Percentiles rank a stretch among this genome's conserved stretches.
Evolutionary conservation across 441 rosid species (phyloP).

Genomic region (Jatropha multifida): DNA sequence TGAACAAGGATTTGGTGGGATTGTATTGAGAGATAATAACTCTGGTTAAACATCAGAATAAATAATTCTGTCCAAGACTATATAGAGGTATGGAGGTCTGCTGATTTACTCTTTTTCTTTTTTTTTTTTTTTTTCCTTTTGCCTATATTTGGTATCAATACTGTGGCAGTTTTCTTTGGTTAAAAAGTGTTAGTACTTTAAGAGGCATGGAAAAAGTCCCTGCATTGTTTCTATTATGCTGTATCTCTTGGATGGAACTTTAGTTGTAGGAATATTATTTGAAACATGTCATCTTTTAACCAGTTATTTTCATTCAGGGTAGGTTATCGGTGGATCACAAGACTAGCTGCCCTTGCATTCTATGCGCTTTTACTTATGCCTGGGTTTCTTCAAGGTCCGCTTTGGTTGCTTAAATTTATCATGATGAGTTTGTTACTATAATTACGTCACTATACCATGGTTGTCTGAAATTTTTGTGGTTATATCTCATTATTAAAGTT

Average conservation of each 20-base stretch:
- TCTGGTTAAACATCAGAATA: not conserved
- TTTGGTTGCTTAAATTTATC: conserved; percentile 5
- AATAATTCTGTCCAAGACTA: not conserved
- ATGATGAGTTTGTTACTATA: not conserved
- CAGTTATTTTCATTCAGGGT: conserved; percentile 63
- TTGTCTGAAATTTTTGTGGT: not conserved
- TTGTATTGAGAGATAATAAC: not conserved
- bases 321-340: conserved; percentile 81
- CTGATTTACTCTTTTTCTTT: not conserved
- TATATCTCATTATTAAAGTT: not conserved
- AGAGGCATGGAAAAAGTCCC: not conserved
- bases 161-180: not conserved
- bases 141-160: not conserved
- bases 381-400: conserved; percentile 89
- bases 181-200: conserved; percentile 1
- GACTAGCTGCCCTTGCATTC: conserved; percentile 48
- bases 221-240: not conserved
- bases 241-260: not conserved
- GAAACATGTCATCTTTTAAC: conserved; percentile 27
- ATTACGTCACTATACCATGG: not conserved
- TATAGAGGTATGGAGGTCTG: too few species aligned
- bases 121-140: not conserved
- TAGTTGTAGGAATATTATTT: not conserved
- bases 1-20: not conserved
- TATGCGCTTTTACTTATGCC: conserved; percentile 80